Conservation (phyloP, 768 basidiomycete genomes). For the Psilocybe subaeruginosa region DNA sequence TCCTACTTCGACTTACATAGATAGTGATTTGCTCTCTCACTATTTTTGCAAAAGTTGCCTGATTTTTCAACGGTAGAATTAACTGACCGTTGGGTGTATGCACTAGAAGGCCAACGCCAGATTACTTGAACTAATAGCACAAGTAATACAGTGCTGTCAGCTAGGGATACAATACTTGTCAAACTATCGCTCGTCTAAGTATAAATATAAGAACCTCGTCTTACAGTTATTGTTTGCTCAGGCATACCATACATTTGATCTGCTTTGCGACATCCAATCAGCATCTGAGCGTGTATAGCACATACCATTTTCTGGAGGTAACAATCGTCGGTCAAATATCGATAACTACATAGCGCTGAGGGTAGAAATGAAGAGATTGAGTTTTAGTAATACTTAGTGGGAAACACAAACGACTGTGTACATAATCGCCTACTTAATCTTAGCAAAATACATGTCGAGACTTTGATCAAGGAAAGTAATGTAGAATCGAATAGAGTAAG, state of each 20-base stretch:
- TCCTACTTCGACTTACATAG: too few species aligned
- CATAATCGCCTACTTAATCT: background rate
- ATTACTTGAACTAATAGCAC: too few species aligned
- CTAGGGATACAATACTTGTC: too few species aligned
- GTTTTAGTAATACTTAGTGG: background rate
- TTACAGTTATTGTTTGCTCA: too few species aligned
- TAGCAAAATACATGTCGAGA: slow-evolving; percentile 8
- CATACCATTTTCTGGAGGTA: background rate
- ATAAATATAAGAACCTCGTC: background rate
- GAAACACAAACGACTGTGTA: background rate
- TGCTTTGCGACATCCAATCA: too few species aligned
- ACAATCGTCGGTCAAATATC: background rate
- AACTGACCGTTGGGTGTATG: too few species aligned
- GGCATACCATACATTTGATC: too few species aligned
- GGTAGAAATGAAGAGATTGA: background rate
- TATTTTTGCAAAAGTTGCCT: too few species aligned
- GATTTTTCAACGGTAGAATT: too few species aligned
- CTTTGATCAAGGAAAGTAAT: background rate
- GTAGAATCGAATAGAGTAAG: slow-evolving; percentile 2
- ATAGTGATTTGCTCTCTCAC: too few species aligned
- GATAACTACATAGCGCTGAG: background rate
- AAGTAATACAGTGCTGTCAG: too few species aligned
- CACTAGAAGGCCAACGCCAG: too few species aligned
- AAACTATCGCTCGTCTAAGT: background rate
- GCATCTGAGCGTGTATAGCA: background rate